Base-by-base conservation (phyloP, 75 land plant species). In the Larix kaempferi region DNA sequence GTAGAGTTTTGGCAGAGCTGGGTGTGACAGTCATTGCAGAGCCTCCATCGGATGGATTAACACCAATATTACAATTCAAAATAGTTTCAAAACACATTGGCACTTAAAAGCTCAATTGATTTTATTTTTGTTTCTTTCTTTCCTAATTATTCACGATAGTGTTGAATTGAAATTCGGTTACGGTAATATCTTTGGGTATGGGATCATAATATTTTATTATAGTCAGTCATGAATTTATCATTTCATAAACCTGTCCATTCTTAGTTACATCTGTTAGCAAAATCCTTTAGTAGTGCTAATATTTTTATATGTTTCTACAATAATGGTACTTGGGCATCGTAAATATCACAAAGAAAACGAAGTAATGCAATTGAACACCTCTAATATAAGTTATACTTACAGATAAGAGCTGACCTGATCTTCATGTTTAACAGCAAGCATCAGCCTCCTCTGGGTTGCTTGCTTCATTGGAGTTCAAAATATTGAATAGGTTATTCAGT, bases 121-220 rank as follows among this genome's bases (percentile, higher is more conserved):
- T 33, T 65, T 65, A 16, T 63, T 65, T 14, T 27, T 64, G 39
- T 65, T 33, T 5, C 35, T 65, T 58, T 4, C 59, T 17, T 69
- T 69, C 72, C 72, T 69, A n/a, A 15, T 67, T 69, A 69, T 41
- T 69, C 41, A 39, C 12, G 41, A 69, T 15, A n/a, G n/a, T 41
- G 39, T 16, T 6, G 21, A 67, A 67, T 11, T 39, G 21, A 37
- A 66, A 67, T 67, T 16, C 11, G 39, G 37, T 67, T 67, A 37
- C n/a, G 39, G 39, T 15, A 67, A 67, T 6, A 69, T 69, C 10
- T 69, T 35, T 41, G 52, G 23, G n/a, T 64, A 29, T 69, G 23
- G 2, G 41, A 41, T 41, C 49, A 41, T 39, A 37, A 44, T 39
- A 69, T 22, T 69, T 69, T 25, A 69, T n/a, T 41, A 69, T 69